Conservation (phyloP, 345 rosid genomes). For the Populus nigra region DNA sequence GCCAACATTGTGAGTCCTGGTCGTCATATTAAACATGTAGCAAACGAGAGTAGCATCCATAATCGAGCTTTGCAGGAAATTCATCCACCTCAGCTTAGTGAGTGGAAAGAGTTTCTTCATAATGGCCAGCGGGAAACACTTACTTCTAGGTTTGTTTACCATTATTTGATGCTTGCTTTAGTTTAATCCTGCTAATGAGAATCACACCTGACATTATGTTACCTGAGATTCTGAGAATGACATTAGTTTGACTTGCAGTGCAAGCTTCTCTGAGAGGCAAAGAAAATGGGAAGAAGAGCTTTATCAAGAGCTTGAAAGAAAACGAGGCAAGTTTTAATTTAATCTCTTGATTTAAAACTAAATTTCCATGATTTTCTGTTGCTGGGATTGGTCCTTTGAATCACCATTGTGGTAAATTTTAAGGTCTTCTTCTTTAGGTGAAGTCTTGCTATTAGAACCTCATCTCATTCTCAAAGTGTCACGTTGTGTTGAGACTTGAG, state of each 20-base stretch:
- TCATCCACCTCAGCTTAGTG: constrained; percentile 47
- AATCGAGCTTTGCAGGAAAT: constrained; percentile 51
- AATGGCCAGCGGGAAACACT: constrained; percentile 11
- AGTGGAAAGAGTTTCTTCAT: constrained; percentile 36
- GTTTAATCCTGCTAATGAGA: neutral
- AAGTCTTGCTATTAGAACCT: neutral
- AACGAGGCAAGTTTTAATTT: constrained; percentile 25
- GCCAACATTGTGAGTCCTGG: constrained; percentile 8
- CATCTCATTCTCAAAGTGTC: neutral
- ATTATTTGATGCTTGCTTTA: neutral
- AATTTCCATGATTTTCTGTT: neutral
- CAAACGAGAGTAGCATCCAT: constrained; percentile 34
- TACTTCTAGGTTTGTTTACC: constrained; percentile 17
- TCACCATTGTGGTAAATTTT: neutral
- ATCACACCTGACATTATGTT: neutral
- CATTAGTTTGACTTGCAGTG: constrained; percentile 16
- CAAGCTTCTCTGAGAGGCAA: constrained; percentile 27
- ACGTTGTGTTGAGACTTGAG: neutral
- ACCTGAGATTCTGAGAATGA: constrained; percentile 21
- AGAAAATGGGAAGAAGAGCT: constrained; percentile 38
- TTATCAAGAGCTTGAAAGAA: constrained; percentile 30
- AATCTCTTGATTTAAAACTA: neutral
- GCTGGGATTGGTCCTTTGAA: neutral
- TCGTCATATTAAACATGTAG: constrained; percentile 28
- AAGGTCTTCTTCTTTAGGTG: neutral